A percentile compares a stretch with the other conserved stretches of the same genome.
These are phyloP conservation scores for Penicillium canescens DNA, from an alignment of 495 filamentous ascomycete genomes.

Conservation along the genomic window DNA sequence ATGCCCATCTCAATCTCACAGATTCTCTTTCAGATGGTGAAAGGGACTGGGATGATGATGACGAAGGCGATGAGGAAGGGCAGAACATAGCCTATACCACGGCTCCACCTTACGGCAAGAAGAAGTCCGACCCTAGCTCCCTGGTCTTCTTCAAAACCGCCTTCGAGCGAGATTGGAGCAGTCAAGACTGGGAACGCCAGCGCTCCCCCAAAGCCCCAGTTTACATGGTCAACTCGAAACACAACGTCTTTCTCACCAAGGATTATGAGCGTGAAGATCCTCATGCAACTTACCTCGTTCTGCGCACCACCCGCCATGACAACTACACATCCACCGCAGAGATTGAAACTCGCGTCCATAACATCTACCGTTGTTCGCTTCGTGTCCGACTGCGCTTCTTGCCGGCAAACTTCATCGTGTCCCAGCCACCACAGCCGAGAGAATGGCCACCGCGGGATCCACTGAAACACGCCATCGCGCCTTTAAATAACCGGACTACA, in stretches of 20 bases:
- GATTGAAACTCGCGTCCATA: slow-evolving; percentile 55
- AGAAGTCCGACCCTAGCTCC: slow-evolving; percentile 7
- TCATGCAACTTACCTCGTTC: slow-evolving; percentile 55
- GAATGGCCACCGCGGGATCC: slow-evolving; percentile 7
- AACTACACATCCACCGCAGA: slow-evolving; percentile 64
- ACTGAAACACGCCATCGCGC: not conserved
- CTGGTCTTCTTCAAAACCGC: slow-evolving; percentile 34
- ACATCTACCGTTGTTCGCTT: slow-evolving; percentile 60
- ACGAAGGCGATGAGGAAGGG: slow-evolving; percentile 24
- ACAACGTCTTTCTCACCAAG: slow-evolving; percentile 64
- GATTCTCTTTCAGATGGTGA: slow-evolving; percentile 38
- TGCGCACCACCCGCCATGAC: slow-evolving; percentile 58
- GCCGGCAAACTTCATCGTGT: slow-evolving; percentile 12
- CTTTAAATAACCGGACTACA: not conserved
- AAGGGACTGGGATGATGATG: slow-evolving; percentile 30
- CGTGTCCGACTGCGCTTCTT: slow-evolving; percentile 56
- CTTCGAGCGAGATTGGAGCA: slow-evolving; percentile 55
- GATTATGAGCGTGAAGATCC: slow-evolving; percentile 14
- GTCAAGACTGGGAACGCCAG: slow-evolving; percentile 58
- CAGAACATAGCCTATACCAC: slow-evolving; percentile 37
- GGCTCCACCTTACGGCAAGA: slow-evolving; percentile 25
- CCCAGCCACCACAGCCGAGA: slow-evolving; percentile 8
- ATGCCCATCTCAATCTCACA: slow-evolving; percentile 9
- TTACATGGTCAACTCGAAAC: slow-evolving; percentile 61
- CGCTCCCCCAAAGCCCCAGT: slow-evolving; percentile 44